Base-by-base conservation (phyloP, 2,329 filamentous ascomycete genomes). In the Rutstroemia sydowiana region DNA sequence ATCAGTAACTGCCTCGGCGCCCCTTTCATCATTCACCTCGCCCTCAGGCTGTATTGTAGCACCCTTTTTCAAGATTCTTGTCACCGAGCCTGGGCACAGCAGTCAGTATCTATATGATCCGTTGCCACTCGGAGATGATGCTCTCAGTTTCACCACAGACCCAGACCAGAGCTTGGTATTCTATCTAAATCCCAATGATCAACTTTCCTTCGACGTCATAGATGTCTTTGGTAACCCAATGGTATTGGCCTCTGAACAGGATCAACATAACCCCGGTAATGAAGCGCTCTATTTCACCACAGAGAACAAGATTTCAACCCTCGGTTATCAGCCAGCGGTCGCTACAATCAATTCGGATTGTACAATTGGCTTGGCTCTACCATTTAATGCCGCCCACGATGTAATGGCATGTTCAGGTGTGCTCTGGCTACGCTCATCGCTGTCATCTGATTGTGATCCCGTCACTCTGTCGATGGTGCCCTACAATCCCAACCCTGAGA, bases 261-360 rank as follows among this genome's bases (percentile, higher is more conserved):
- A 56, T 50, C 4, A 23, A 6, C 45, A 56, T n/a, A 53, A 52
- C 23, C 31, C 54, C 8, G 56, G 56, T 4, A 56, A 58, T 42
- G 56, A 58, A 39, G 48, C 52, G 6, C 37, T 58, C 3, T 56
- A 45, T 31, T 58, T 58, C 49, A 37, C 56, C n/a, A 56, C 56
- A 7, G 26, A 42, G 14, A 30, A 26, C 3, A 44, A 36, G 42
- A 53, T 47, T 36, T 28, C 32, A 20, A 4, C n/a, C 11, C 39
- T 52, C 20, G 52, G 52, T n/a, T 48, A 51, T 18, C 34, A 51
- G 40, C 54, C 56, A 7, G 52, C 56, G 28, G 50, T 53, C 20
- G 56, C 52, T 14, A 34, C 47, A 8, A 16, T 58, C 14, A 55
- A 53, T 26, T 2, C 16, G 8, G 55, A 58, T 45, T 58, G 56